These are phyloP conservation scores for Capronia americana DNA, from an alignment of 2,329 filamentous ascomycete genomes.

Conservation along the genomic window DNA sequence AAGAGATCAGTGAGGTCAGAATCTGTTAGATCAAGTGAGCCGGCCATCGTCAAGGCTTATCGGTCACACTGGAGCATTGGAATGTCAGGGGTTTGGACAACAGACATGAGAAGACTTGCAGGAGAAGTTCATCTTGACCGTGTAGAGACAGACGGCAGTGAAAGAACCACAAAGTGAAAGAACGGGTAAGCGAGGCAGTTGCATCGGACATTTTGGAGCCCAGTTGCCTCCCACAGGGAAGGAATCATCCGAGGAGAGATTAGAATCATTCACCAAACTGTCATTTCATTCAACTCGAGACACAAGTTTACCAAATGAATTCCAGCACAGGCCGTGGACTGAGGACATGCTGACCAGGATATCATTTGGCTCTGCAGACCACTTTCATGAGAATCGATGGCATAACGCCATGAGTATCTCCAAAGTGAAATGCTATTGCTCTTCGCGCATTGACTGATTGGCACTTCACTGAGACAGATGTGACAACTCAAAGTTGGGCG, in stretches of 20 bases:
- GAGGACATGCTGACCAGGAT: slow-evolving; percentile 17
- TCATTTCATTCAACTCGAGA: slow-evolving; percentile 3
- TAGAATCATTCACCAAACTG: slow-evolving; percentile 1
- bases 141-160: background rate
- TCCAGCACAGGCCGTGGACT: slow-evolving; percentile 28
- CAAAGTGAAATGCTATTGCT: slow-evolving; percentile 33
- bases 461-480: slow-evolving; percentile 39
- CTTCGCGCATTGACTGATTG: slow-evolving; percentile 41
- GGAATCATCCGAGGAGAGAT: background rate
- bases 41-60: slow-evolving; percentile 14
- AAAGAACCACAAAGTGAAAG: background rate
- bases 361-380: slow-evolving; percentile 29
- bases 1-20: slow-evolving; percentile 29
- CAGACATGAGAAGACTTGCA: background rate
- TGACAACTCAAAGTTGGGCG: slow-evolving; percentile 42
- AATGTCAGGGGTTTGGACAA: background rate
- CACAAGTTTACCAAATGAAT: slow-evolving; percentile 33
- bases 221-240: background rate
- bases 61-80: background rate
- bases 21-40: slow-evolving; percentile 20
- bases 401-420: slow-evolving; percentile 35
- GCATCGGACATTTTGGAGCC: background rate
- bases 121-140: background rate
- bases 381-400: slow-evolving; percentile 24
- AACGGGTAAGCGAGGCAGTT: background rate